Conservation (phyloP, 768 basidiomycete genomes). For the Hebeloma cylindrosporum region DNA sequence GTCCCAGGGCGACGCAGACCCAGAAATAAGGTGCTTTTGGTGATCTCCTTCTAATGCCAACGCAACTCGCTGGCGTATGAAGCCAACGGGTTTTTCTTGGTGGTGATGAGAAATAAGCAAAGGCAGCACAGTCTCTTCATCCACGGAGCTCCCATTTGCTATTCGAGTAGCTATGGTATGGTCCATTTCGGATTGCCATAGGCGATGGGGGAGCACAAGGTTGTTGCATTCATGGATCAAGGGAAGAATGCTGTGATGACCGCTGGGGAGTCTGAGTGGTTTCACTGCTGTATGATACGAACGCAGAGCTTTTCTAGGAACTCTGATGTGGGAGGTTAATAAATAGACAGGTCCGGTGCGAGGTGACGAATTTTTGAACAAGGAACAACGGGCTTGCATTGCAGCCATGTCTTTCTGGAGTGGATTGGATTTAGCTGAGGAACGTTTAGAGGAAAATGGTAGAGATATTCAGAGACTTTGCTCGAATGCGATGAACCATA, state of each 20-base stretch:
- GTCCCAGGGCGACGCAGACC: constrained; percentile 29
- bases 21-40: constrained; percentile 28
- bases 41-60: constrained; percentile 31
- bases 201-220: constrained; percentile 23
- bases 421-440: too few species aligned
- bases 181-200: constrained; percentile 16
- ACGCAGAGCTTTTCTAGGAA: too few species aligned
- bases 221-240: constrained; percentile 29
- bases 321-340: too few species aligned
- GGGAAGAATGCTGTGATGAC: constrained; percentile 27
- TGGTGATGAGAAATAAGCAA: constrained; percentile 27
- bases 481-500: too few species aligned
- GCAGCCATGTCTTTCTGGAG: too few species aligned
- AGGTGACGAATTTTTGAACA: too few species aligned
- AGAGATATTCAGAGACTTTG: too few species aligned
- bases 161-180: constrained; percentile 23
- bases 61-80: constrained; percentile 29
- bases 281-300: constrained; percentile 18
- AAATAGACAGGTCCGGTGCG: too few species aligned
- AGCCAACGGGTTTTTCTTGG: constrained; percentile 24
- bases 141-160: constrained; percentile 18
- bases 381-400: too few species aligned
- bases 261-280: constrained; percentile 23
- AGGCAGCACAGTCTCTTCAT: constrained; percentile 28
- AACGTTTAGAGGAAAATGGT: too few species aligned